These are phyloP conservation scores for Cercospora sp. DNA, from an alignment of 2,329 filamentous ascomycete genomes.

Conservation along the genomic window DNA sequence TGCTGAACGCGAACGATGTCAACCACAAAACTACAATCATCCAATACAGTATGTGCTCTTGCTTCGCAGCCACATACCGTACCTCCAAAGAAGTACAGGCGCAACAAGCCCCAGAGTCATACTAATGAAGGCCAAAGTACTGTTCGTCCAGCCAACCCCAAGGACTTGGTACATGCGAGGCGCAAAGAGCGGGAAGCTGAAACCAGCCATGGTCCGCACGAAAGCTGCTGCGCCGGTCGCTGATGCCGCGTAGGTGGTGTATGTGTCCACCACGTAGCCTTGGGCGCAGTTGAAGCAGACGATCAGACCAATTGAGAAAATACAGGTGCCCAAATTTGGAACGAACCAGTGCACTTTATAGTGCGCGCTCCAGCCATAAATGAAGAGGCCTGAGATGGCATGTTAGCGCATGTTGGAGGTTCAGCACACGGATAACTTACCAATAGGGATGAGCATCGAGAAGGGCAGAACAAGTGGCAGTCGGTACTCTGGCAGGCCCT, in stretches of 20 bases:
- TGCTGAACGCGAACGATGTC: not conserved
- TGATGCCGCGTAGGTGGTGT: conserved; percentile 50
- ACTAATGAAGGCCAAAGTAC: conserved; percentile 26
- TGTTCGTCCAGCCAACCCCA: conserved; percentile 44
- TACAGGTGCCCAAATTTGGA: conserved; percentile 29
- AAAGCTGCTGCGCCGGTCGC: conserved; percentile 52
- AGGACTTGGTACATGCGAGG: conserved; percentile 44
- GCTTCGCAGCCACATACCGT: conserved; percentile 22
- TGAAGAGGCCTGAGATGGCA: conserved; percentile 22
- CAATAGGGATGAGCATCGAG: conserved; percentile 28
- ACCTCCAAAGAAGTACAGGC: conserved; percentile 29
- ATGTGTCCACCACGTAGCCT: conserved; percentile 49
- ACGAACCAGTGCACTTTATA: conserved; percentile 30
- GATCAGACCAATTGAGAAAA: conserved; percentile 28
- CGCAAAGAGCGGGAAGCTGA: conserved; percentile 54
- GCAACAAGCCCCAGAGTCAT: conserved; percentile 22
- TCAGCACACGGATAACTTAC: not conserved
- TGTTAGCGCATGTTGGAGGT: not conserved
- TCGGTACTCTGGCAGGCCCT: conserved; percentile 44
- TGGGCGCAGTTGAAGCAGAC: conserved; percentile 29
- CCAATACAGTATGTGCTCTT: conserved; percentile 29
- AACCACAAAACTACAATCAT: not conserved
- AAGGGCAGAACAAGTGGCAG: conserved; percentile 54
- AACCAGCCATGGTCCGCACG: conserved; percentile 48
- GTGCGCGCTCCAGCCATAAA: conserved; percentile 31